Evolutionary conservation across 1,139 yeast species (phyloP), one percentile per base, ranked within the genome.

Genomic region (Debaryomyces fabryi): DNA sequence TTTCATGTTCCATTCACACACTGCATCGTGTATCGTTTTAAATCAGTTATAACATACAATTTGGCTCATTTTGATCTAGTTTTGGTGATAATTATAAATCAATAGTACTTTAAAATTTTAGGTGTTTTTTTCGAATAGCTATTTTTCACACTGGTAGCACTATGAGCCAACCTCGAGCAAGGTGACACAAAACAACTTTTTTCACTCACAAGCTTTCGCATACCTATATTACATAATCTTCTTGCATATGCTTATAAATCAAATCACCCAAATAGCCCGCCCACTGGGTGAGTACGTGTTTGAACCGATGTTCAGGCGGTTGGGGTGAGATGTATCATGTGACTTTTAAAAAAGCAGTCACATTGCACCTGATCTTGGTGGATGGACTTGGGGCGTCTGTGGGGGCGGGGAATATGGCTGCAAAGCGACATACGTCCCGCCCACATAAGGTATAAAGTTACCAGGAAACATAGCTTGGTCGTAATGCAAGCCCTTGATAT

Each of bases 51-150:
- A 52, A 66, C 71, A 65, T 66, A 66, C 71, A 57, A 57, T 58
- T 65, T 59, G 67, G 65, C 68, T 66, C 71, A 67, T 67, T 64
- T 65, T 60, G 62, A 58, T 63, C 60, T 61, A 60, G 54, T 57
- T 56, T 62, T 53, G 64, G 62, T 63, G 64, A 55, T 60, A 56
- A 46, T 51, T 52, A 50, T 49, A 52, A 46, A 47, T 44, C 42
- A 48, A 36, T 40, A 45, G 32, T 55, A 48, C 52, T 51, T 52
- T 52, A 57, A 58, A 59, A 53, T 48, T 55, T 52, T 59, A 50
- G 47, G 53, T 48, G 51, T 49, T 47, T 49, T 47, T 52, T 57
- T 54, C 51, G 50, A 45, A 44, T 50, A 44, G 47, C 38, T 42
- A 34, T 43, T 50, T 51, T 49, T 46, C 43, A 39, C 42, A 40